Conservation (phyloP, 768 basidiomycete genomes). For the Coprinellus micaceus region DNA sequence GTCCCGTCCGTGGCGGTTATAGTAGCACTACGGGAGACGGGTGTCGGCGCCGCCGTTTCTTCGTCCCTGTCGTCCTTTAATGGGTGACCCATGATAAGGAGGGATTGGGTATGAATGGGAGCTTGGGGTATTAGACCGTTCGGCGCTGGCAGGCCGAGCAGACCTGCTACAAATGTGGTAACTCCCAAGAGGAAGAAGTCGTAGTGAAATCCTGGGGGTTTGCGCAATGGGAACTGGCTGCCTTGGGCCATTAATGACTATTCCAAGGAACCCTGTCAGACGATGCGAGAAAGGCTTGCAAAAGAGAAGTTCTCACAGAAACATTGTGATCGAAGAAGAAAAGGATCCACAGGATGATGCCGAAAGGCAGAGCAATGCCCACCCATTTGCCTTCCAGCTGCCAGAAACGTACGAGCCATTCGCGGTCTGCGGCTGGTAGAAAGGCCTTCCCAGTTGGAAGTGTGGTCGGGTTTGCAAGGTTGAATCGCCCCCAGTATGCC, state of each 20-base stretch:
- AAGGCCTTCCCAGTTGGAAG: conserved; percentile 70
- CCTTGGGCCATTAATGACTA: conserved; percentile 92
- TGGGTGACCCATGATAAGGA: conserved; percentile 61
- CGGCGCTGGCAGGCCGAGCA: conserved; percentile 84
- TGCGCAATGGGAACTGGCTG: conserved; percentile 82
- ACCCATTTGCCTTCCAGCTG: conserved; percentile 85
- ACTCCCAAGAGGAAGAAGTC: conserved; percentile 91
- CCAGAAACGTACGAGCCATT: conserved; percentile 90
- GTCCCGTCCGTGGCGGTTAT: conserved; percentile 11
- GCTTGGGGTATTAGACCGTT: conserved; percentile 86
- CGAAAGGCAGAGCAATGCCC: conserved; percentile 85
- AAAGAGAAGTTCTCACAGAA: no score
- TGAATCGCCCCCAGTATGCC: conserved; percentile 85
- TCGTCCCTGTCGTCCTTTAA: conserved; percentile 33
- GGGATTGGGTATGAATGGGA: conserved; percentile 86
- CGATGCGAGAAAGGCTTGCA: no score
- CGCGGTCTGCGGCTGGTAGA: conserved; percentile 62
- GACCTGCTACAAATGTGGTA: conserved; percentile 83
- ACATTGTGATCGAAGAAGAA: conserved; percentile 97
- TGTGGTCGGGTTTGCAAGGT: conserved; percentile 54
- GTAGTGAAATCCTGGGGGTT: conserved; percentile 83
- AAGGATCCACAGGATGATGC: conserved; percentile 80
- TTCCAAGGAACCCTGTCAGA: conserved; percentile 1
- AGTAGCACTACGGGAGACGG: conserved; percentile 11
- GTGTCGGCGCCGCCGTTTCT: conserved; percentile 14